Conservation (phyloP, 140 eudicot genomes). For the Erigeron philadelphicus region DNA sequence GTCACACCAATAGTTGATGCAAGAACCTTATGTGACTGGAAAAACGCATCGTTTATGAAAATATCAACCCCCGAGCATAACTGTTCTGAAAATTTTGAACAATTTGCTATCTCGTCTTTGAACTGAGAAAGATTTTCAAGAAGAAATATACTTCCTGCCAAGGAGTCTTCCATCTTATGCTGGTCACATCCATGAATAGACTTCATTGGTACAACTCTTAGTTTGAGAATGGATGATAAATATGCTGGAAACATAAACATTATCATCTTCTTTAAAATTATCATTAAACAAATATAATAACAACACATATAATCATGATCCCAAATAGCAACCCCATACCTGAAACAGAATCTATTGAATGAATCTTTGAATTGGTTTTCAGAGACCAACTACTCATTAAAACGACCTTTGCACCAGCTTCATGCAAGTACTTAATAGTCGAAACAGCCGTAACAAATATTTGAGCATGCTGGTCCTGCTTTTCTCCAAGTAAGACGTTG, state of each 20-base stretch:
- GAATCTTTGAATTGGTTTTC: slow-evolving; percentile 35
- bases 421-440: slow-evolving; percentile 13
- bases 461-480: slow-evolving; percentile 33
- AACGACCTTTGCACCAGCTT: slow-evolving; percentile 59
- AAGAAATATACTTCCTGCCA: slow-evolving; percentile 37
- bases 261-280: neutral
- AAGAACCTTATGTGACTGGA: slow-evolving; percentile 67
- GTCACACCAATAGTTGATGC: slow-evolving; percentile 87
- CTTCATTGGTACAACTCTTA: slow-evolving; percentile 47
- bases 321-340: slow-evolving; percentile 33
- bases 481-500: slow-evolving; percentile 35
- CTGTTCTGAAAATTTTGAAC: slow-evolving; percentile 47
- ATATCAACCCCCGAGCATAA: slow-evolving; percentile 70
- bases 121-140: slow-evolving; percentile 53
- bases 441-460: neutral
- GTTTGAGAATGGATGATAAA: slow-evolving; percentile 53
- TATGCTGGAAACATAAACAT: slow-evolving; percentile 42
- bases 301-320: neutral
- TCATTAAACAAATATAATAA: neutral
- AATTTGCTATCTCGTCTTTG: slow-evolving; percentile 62
- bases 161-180: slow-evolving; percentile 21
- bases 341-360: slow-evolving; percentile 44
- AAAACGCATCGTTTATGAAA: slow-evolving; percentile 72
- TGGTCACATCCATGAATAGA: slow-evolving; percentile 20
- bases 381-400: slow-evolving; percentile 56